Percentiles rank a stretch among this genome's conserved stretches.
Conservation (phyloP, 352 stramenopile genomes). For the Thalassiosira mediterranea region DNA sequence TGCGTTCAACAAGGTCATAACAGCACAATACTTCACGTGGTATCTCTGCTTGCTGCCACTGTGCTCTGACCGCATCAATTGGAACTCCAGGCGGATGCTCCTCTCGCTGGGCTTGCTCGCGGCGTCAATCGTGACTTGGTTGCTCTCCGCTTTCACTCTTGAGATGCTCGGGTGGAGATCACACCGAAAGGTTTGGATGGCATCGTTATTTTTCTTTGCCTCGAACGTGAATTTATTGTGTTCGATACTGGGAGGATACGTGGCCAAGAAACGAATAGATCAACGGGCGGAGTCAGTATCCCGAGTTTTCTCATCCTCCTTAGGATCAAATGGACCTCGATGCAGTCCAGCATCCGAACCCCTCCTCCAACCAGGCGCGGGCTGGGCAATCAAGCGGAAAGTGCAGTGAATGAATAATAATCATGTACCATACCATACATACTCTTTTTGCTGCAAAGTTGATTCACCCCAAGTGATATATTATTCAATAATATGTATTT, state of each 20-base stretch:
- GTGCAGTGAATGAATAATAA: too few species aligned
- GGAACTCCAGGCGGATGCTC: conserved; percentile 40
- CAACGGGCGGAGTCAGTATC: too few species aligned
- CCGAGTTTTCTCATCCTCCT: too few species aligned
- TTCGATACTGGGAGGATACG: conserved; percentile 58
- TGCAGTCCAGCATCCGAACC: too few species aligned
- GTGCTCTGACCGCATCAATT: conserved; percentile 62
- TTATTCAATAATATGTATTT: too few species aligned
- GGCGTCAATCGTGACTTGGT: conserved; percentile 68
- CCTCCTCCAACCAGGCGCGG: conserved; percentile 1
- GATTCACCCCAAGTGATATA: too few species aligned
- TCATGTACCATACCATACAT: too few species aligned
- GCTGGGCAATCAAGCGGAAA: conserved; percentile 13
- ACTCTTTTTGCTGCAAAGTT: too few species aligned
- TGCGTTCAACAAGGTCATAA: conserved; percentile 95
- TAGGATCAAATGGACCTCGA: too few species aligned
- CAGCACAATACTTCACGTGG: conserved; percentile 98
- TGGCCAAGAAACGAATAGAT: conserved; percentile 4
- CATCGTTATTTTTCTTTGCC: conserved; percentile 74
- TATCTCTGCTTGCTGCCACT: conserved; percentile 89
- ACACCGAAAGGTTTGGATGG: conserved; percentile 72
- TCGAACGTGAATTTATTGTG: conserved; percentile 76
- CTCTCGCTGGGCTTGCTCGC: conserved; percentile 44
- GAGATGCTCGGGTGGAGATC: conserved; percentile 77
- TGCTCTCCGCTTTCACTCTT: conserved; percentile 74